A percentile compares a stretch with the other conserved stretches of the same genome.
Conservation (phyloP, 139 green algal genomes). For the Marvania coccoides region DNA sequence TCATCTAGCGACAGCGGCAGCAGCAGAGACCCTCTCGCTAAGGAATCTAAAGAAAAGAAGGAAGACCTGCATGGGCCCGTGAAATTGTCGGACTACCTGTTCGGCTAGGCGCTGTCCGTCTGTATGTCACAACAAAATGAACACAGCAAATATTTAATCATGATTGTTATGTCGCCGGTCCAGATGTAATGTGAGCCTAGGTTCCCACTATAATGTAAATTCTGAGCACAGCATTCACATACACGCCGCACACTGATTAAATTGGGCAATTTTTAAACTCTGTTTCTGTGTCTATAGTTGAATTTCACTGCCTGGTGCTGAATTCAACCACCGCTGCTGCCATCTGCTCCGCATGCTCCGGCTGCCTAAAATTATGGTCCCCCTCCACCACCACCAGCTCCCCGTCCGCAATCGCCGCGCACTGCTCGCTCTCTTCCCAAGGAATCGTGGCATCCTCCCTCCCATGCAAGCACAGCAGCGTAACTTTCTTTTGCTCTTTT, state of each 20-base stretch:
- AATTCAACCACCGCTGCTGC: slow-evolving; percentile 12
- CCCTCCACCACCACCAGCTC: slow-evolving; percentile 22
- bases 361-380: slow-evolving; percentile 30
- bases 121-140: too few relatives aligned
- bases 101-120: too few relatives aligned
- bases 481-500: background rate
- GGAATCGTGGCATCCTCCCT: slow-evolving; percentile 7
- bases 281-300: too few relatives aligned
- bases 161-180: too few relatives aligned
- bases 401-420: background rate
- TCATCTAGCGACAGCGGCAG: background rate
- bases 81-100: background rate
- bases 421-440: background rate
- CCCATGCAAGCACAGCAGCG: slow-evolving; percentile 4
- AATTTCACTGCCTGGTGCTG: background rate
- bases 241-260: too few relatives aligned
- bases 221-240: too few relatives aligned
- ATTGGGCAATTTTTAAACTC: too few relatives aligned
- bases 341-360: slow-evolving; percentile 8
- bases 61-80: too few relatives aligned
- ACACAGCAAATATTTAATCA: too few relatives aligned
- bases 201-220: too few relatives aligned
- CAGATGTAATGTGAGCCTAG: too few relatives aligned
- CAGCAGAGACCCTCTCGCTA: background rate
- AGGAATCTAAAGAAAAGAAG: too few relatives aligned